phyloP scores from a whole-genome alignment of 306 rosid genomes.

The Lotus japonicus region DNA sequence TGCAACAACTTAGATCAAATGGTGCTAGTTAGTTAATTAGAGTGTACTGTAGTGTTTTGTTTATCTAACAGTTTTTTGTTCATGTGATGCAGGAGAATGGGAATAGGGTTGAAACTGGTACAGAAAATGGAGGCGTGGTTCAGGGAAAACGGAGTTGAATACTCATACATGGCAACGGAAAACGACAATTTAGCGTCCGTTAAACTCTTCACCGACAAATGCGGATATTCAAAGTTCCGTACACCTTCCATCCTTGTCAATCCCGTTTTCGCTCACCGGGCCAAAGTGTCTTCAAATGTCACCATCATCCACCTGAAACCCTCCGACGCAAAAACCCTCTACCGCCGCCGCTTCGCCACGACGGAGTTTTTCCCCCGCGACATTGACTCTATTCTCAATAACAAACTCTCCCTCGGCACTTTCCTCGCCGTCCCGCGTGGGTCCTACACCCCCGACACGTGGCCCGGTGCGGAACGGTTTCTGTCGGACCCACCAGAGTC shows the following conservation, averaged over 20 bases:
- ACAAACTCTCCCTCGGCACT: slow-evolving; percentile 69
- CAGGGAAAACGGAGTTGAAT: slow-evolving; percentile 62
- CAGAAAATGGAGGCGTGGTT: slow-evolving; percentile 68
- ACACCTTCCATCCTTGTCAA: slow-evolving; percentile 76
- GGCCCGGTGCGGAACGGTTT: slow-evolving; percentile 62
- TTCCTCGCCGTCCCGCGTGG: slow-evolving; percentile 77
- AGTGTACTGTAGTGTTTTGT: too few species aligned
- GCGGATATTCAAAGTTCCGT: slow-evolving; percentile 87
- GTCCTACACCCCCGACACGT: slow-evolving; percentile 13
- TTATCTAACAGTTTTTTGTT: too few species aligned
- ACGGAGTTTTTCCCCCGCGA: slow-evolving; percentile 93
- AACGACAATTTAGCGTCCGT: slow-evolving; percentile 79
- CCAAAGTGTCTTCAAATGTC: slow-evolving; percentile 31
- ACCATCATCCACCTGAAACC: slow-evolving; percentile 44
- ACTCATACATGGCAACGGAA: slow-evolving; percentile 90
- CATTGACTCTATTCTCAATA: slow-evolving; percentile 66
- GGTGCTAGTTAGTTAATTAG: too few species aligned
- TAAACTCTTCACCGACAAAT: slow-evolving; percentile 78
- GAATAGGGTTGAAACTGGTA: slow-evolving; percentile 77
- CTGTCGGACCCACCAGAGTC: slow-evolving; percentile 59
- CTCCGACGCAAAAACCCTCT: slow-evolving; percentile 60
- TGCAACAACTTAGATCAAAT: neutral
- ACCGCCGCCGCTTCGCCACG: slow-evolving; percentile 70
- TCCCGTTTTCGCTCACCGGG: slow-evolving; percentile 77
- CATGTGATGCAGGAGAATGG: slow-evolving; percentile 61